phyloP scores from a whole-genome alignment of 306 rosid genomes.

The Psophocarpus tetragonolobus region DNA sequence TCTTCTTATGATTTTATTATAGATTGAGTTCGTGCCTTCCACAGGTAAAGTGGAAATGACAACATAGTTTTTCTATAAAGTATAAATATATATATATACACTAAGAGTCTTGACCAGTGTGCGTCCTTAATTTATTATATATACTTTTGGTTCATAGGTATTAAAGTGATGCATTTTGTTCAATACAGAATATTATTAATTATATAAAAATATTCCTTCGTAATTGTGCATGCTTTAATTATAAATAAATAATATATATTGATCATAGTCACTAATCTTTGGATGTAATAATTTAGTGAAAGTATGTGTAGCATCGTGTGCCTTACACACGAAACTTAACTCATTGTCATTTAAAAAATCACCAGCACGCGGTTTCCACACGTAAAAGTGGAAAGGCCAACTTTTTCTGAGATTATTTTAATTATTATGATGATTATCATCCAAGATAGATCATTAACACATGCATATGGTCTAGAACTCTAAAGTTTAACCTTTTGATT shows the following conservation, averaged over 20 bases:
- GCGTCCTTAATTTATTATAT: too few species aligned
- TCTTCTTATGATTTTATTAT: too few species aligned
- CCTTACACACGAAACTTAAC: slow-evolving; percentile 37
- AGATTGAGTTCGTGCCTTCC: too few species aligned
- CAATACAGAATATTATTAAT: neutral
- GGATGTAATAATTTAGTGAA: neutral
- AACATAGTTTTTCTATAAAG: too few species aligned
- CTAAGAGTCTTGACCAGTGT: too few species aligned
- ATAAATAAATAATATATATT: neutral
- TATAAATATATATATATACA: too few species aligned
- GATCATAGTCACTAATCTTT: neutral
- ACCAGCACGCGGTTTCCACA: slow-evolving; percentile 24
- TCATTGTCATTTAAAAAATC: neutral
- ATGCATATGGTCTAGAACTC: neutral
- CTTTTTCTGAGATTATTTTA: neutral
- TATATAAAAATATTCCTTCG: neutral
- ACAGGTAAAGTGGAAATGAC: too few species aligned
- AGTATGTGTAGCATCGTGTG: neutral
- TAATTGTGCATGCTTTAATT: neutral
- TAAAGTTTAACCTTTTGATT: neutral
- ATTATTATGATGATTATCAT: neutral
- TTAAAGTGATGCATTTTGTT: neutral
- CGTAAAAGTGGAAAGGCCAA: slow-evolving; percentile 12
- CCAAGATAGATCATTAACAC: neutral
- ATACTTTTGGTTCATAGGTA: too few species aligned